These are phyloP conservation scores for Pistacia atlantica DNA, from an alignment of 345 rosid species.

Conservation along the genomic window DNA sequence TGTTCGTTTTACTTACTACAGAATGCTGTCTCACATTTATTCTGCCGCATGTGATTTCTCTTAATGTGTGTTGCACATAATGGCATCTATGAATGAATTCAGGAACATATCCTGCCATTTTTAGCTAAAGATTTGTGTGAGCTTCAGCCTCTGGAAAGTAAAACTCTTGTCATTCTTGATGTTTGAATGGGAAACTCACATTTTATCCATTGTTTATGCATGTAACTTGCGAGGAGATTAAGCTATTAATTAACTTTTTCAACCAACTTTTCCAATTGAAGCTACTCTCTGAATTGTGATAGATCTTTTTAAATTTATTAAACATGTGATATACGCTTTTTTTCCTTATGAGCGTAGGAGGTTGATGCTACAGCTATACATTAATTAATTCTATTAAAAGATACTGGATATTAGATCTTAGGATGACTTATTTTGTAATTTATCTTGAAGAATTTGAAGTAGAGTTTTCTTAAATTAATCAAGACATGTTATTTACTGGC, in stretches of 20 bases:
- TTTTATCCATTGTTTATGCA: neutral
- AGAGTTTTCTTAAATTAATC: neutral
- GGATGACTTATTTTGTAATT: neutral
- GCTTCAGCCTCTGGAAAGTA: neutral
- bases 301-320: neutral
- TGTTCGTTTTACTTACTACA: slow-evolving; percentile 11
- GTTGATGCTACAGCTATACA: neutral
- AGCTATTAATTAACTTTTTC: neutral
- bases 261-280: neutral
- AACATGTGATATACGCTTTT: neutral
- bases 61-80: neutral
- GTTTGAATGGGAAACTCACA: neutral
- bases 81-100: neutral
- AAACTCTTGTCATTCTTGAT: neutral
- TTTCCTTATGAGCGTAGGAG: neutral
- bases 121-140: neutral
- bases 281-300: neutral
- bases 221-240: neutral
- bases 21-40: slow-evolving; percentile 4
- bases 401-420: neutral
- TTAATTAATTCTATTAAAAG: neutral
- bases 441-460: neutral
- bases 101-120: neutral
- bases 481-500: neutral
- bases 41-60: neutral